These are phyloP conservation scores for Arthrobotrys musiformis DNA, from an alignment of 2,329 filamentous ascomycete genomes.

Conservation along the genomic window DNA sequence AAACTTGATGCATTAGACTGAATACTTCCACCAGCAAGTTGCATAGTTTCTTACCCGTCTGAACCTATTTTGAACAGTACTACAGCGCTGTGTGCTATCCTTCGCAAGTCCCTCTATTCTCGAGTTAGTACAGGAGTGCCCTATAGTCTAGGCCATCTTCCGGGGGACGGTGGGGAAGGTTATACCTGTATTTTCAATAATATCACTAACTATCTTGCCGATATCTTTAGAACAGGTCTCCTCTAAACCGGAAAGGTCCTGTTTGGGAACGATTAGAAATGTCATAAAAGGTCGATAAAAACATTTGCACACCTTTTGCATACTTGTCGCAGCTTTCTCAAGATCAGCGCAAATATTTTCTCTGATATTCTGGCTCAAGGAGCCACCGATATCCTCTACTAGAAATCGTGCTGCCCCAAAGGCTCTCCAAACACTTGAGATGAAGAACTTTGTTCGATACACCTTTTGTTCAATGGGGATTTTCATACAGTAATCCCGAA, in stretches of 20 bases:
- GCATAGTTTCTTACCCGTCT: slow-evolving; percentile 7
- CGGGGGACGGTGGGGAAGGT: neutral
- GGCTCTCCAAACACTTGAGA: slow-evolving; percentile 13
- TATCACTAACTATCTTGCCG: neutral
- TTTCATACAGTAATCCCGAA: slow-evolving; percentile 28
- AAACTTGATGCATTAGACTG: neutral
- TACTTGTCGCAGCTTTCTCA: neutral
- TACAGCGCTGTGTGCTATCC: neutral
- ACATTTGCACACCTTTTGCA: slow-evolving; percentile 15
- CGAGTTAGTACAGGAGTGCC: neutral
- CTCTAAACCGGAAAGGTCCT: neutral
- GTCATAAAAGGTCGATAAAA: neutral
- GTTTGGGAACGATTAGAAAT: neutral
- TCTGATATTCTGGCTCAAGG: neutral
- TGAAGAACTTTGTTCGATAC: slow-evolving; percentile 6
- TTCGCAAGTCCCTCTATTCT: neutral
- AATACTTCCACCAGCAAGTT: neutral
- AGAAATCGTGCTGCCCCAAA: slow-evolving; percentile 21
- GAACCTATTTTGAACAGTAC: neutral
- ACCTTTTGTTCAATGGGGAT: slow-evolving; percentile 33
- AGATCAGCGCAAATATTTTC: slow-evolving; percentile 24
- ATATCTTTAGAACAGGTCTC: slow-evolving; percentile 1
- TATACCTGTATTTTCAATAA: slow-evolving; percentile 23
- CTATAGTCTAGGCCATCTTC: neutral
- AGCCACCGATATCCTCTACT: neutral